These are phyloP conservation scores for Coniochaeta prunicola DNA, from an alignment of 2,329 filamentous ascomycete genomes.

Conservation along the genomic window DNA sequence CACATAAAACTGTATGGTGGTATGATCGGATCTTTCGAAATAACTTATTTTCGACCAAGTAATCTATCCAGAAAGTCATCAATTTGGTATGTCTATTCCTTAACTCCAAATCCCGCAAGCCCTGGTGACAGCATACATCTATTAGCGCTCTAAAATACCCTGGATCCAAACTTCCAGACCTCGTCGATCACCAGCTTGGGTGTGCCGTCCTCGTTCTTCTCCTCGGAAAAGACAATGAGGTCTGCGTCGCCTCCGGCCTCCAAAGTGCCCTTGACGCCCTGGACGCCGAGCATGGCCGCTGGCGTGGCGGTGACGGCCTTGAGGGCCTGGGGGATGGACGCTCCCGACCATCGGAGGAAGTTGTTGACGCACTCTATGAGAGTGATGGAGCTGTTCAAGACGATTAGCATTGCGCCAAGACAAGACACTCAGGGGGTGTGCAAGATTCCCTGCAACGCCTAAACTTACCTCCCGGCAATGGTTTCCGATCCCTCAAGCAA, in stretches of 20 bases:
- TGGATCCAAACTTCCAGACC: constrained; percentile 71
- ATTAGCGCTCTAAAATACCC: constrained; percentile 27
- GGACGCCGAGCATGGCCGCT: constrained; percentile 66
- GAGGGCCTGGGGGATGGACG: constrained; percentile 60
- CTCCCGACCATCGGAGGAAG: constrained; percentile 68
- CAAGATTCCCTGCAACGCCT: neutral
- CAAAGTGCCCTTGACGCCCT: constrained; percentile 58
- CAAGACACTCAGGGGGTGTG: too few relatives aligned
- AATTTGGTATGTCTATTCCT: neutral
- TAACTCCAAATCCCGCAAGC: neutral
- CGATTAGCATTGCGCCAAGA: too few relatives aligned
- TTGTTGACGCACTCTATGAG: constrained; percentile 80
- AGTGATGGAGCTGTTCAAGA: constrained; percentile 50
- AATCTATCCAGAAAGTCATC: neutral
- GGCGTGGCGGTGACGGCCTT: constrained; percentile 70
- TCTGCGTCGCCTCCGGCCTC: constrained; percentile 59
- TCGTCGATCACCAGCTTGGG: constrained; percentile 59
- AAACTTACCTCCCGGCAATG: constrained; percentile 65
- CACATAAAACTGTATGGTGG: neutral
- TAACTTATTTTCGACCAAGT: neutral
- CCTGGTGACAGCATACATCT: neutral
- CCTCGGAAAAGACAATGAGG: constrained; percentile 59
- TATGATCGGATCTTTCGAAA: too few relatives aligned
- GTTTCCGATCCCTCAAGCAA: constrained; percentile 71
- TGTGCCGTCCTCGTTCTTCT: constrained; percentile 30